Evolutionary conservation across 352 stramenopile genomes (phyloP), one percentile per base, ranked within the genome.

Genomic region (Globisporangium recalcitrans): DNA sequence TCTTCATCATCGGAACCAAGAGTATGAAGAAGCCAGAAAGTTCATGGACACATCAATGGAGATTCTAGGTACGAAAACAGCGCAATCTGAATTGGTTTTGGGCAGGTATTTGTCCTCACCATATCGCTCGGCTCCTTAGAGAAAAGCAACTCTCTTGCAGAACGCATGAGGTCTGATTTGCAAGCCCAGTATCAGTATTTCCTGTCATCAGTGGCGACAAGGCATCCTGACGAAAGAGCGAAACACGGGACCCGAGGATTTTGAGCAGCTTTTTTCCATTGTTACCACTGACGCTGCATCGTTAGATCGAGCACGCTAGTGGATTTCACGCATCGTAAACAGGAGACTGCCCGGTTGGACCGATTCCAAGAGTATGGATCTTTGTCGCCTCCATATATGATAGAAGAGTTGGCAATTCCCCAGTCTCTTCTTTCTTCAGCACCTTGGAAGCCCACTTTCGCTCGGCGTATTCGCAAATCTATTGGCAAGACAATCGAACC

Each of bases 381-480:
- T 93, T 93, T 6, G 87, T 75, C 21, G 87, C 84, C 19, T 93
- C 81, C 53, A 90, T 73, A 58, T 95, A 95, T 7, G 81, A 71
- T 58, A 70, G 62, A 46, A 94, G 46, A 24, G 82, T 80, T 22
- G 86, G 87, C 26, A 95, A 52, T 47, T 91, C 82, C 14, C 76
- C 80, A 0, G 70, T 88, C 36, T 88, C 80, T 71, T 94, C 75
- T 58, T 94, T 91, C 57, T 90, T 93, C 31, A 97, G 61, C 13
- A 95, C 74, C 58, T 92, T 95, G 19, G 90, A 97, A 9, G 91
- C 91, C 88, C 90, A 97, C 47, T 95, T 94, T 32, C 91, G 74
- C 64, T 98, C 93, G 4, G 91, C 88, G 59, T 97, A 96, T 69
- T 98, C 89, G 64, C 93, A 98, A 54, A 95, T 93, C 82, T 95